Evolutionary conservation across 257 asterid species (phyloP).

Genomic region (Craterostigma plantagineum): DNA sequence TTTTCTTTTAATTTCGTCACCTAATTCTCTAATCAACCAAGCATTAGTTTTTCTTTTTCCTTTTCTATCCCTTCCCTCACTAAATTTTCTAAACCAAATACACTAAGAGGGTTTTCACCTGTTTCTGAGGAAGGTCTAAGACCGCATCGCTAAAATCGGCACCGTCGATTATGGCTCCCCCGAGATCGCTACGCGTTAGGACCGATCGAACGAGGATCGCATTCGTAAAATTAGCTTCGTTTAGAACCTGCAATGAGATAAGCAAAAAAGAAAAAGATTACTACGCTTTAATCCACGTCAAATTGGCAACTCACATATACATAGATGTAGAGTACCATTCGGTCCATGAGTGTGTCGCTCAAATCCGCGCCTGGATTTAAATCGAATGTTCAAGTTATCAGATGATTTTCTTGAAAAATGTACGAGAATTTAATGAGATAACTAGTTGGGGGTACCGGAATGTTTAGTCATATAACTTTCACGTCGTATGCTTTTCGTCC

Average conservation of each 20-base stretch:
- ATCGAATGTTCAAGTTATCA: too few species aligned
- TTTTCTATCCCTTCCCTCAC: too few species aligned
- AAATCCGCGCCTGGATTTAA: constrained; percentile 67
- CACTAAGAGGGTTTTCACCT: constrained; percentile 39
- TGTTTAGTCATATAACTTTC: too few species aligned
- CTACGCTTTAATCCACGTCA: too few species aligned
- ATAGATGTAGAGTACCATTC: constrained; percentile 50
- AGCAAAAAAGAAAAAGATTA: too few species aligned
- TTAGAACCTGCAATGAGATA: constrained; percentile 39
- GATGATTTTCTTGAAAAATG: too few species aligned
- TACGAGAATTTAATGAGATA: background rate
- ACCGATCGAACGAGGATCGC: constrained; percentile 85
- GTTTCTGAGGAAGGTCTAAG: constrained; percentile 71
- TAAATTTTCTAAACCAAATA: too few species aligned
- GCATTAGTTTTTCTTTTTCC: too few species aligned
- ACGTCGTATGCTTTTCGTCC: too few species aligned
- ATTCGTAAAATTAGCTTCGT: constrained; percentile 79
- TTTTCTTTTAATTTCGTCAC: too few species aligned
- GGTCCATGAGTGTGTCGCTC: constrained; percentile 94
- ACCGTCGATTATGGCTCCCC: constrained; percentile 73
- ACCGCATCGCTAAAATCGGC: constrained; percentile 97
- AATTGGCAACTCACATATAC: too few species aligned
- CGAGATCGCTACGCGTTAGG: constrained; percentile 86
- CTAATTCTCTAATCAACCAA: too few species aligned
- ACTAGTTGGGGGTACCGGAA: background rate